phyloP scores from a whole-genome alignment of 1,284 basidiomycete genomes.

The Irpex lacteus region DNA sequence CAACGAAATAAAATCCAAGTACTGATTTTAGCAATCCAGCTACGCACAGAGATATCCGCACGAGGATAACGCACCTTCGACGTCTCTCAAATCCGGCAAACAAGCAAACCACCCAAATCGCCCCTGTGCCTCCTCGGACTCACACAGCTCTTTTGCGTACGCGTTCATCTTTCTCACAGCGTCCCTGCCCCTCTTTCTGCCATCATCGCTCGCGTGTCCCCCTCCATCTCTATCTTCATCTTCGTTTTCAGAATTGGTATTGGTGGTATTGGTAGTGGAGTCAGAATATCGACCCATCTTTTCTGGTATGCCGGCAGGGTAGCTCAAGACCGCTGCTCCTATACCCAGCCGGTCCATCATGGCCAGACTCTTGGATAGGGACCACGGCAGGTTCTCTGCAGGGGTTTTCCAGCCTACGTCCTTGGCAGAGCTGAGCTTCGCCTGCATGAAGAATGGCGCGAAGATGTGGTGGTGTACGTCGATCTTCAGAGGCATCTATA shows the following conservation, averaged over 20 bases:
- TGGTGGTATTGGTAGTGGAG: background rate
- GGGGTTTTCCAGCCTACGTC: slow-evolving; percentile 59
- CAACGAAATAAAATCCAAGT: background rate
- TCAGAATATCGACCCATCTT: background rate
- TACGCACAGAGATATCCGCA: background rate
- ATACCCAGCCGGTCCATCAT: slow-evolving; percentile 59
- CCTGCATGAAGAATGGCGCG: slow-evolving; percentile 45
- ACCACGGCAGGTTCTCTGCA: slow-evolving; percentile 62
- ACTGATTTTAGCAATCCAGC: background rate
- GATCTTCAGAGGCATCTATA: slow-evolving; percentile 34
- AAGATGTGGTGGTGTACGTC: slow-evolving; percentile 77
- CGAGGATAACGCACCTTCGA: slow-evolving; percentile 41
- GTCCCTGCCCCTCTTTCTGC: slow-evolving; percentile 29
- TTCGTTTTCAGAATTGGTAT: background rate
- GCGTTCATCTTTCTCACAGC: slow-evolving; percentile 47
- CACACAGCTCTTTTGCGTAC: slow-evolving; percentile 44
- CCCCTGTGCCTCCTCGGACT: slow-evolving; percentile 34
- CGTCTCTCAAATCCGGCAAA: slow-evolving; percentile 57
- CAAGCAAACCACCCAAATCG: slow-evolving; percentile 68
- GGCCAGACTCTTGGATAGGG: slow-evolving; percentile 48
- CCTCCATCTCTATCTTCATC: background rate
- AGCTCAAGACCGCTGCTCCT: slow-evolving; percentile 60
- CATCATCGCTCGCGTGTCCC: background rate
- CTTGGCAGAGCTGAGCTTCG: slow-evolving; percentile 19
- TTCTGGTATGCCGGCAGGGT: slow-evolving; percentile 49